These are phyloP conservation scores for Lactuca sativa DNA, from an alignment of 129 eudicot genomes.

Conservation along the genomic window DNA sequence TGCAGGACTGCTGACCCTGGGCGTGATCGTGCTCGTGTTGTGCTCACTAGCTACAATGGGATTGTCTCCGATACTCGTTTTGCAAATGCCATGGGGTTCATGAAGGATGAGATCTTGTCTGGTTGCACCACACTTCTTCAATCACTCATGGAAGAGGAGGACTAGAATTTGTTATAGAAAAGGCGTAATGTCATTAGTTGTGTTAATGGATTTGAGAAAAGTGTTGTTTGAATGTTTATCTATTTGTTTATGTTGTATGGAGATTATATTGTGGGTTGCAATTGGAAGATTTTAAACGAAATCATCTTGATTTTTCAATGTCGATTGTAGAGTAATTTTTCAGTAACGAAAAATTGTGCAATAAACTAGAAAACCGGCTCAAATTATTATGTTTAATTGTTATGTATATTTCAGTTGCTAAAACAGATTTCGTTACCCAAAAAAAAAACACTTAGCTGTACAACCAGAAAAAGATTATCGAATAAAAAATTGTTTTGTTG, in stretches of 20 bases:
- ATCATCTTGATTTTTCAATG: no score
- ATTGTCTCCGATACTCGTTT: slow-evolving; percentile 39
- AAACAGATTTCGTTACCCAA: no score
- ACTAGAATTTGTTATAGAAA: slow-evolving; percentile 13
- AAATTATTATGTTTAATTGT: no score
- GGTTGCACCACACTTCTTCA: slow-evolving; percentile 45
- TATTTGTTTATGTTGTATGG: slow-evolving; percentile 12
- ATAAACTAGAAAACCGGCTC: no score
- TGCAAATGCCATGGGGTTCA: slow-evolving; percentile 66
- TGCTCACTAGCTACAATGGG: slow-evolving; percentile 58
- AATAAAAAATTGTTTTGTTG: no score
- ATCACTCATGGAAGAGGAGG: slow-evolving; percentile 48
- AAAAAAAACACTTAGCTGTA: no score
- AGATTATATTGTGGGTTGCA: not conserved
- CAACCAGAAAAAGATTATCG: no score
- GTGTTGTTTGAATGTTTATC: not conserved
- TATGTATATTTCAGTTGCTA: no score
- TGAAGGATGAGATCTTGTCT: slow-evolving; percentile 45
- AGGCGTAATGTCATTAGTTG: not conserved
- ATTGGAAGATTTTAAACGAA: no score
- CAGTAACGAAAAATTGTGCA: no score
- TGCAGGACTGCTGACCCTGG: slow-evolving; percentile 53
- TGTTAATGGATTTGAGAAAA: slow-evolving; percentile 6
- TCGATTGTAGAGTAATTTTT: no score
- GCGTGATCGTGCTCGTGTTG: slow-evolving; percentile 54